These are phyloP conservation scores for Aspergillus ibericus DNA, from an alignment of 2,329 filamentous ascomycete species.

Conservation along the genomic window DNA sequence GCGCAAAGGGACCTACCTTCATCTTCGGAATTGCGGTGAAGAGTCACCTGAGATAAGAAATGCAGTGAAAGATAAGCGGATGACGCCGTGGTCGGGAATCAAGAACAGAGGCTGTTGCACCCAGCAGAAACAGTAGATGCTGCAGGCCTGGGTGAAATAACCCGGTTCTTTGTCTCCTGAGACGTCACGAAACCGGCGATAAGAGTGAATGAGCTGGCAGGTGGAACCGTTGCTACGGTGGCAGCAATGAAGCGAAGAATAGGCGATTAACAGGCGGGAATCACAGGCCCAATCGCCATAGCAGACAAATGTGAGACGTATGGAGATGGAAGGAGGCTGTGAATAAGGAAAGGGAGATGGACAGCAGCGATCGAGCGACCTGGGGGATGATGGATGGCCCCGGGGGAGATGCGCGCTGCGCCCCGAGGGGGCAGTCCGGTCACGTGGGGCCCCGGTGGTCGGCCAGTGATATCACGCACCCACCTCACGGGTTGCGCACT, in stretches of 20 bases:
- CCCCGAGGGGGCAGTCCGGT: slow-evolving; percentile 23
- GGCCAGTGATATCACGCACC: slow-evolving; percentile 43
- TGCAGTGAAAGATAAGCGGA: neutral
- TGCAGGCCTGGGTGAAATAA: slow-evolving; percentile 6
- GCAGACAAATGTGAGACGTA: slow-evolving; percentile 10
- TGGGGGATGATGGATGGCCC: slow-evolving; percentile 5
- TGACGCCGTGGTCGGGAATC: neutral
- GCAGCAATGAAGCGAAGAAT: slow-evolving; percentile 11
- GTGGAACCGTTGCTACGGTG: slow-evolving; percentile 16
- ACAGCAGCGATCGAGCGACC: slow-evolving; percentile 14
- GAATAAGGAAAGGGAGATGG: slow-evolving; percentile 14
- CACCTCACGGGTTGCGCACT: slow-evolving; percentile 37
- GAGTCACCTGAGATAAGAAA: slow-evolving; percentile 3
- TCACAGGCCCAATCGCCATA: slow-evolving; percentile 20
- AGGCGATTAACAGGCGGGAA: slow-evolving; percentile 7
- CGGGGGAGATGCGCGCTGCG: slow-evolving; percentile 28
- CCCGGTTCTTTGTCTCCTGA: slow-evolving; percentile 21
- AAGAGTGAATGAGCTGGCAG: slow-evolving; percentile 32
- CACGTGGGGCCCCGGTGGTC: slow-evolving; percentile 36
- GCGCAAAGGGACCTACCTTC: slow-evolving; percentile 16
- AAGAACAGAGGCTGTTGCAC: slow-evolving; percentile 2
- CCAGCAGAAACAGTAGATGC: slow-evolving; percentile 6
- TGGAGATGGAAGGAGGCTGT: slow-evolving; percentile 16
- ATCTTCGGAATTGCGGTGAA: slow-evolving; percentile 16
- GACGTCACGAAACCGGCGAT: slow-evolving; percentile 41